phyloP scores from a whole-genome alignment of 768 basidiomycete species.

The Favolaschia claudopus region DNA sequence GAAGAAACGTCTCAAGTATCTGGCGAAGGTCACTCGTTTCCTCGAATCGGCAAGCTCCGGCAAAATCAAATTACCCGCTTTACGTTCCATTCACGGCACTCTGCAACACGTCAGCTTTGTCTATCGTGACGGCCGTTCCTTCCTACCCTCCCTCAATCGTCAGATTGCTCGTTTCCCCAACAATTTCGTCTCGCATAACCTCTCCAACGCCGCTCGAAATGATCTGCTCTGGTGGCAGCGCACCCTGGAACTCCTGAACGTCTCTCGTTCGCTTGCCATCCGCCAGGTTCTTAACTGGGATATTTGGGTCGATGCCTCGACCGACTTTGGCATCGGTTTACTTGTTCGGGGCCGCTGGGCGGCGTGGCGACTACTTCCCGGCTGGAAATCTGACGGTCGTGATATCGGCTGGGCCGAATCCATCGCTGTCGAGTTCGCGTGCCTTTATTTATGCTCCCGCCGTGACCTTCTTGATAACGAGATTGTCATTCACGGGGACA shows the following conservation, averaged over 20 bases:
- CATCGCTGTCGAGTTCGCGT: conserved; percentile 33
- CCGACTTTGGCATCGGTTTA: conserved; percentile 39
- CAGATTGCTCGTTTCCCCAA: neutral
- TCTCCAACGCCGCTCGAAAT: neutral
- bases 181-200: conserved; percentile 9
- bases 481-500: conserved; percentile 6
- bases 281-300: neutral
- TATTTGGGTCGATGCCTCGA: conserved; percentile 38
- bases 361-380: conserved; percentile 29
- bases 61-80: neutral
- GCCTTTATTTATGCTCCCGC: conserved; percentile 17
- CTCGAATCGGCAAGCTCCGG: neutral
- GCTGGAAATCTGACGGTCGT: conserved; percentile 32
- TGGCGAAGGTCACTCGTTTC: neutral
- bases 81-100: neutral
- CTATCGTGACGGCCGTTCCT: neutral
- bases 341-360: conserved; percentile 27
- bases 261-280: neutral
- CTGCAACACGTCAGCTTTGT: conserved; percentile 10
- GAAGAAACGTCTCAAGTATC: neutral
- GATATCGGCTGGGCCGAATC: conserved; percentile 42
- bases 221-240: conserved; percentile 15
- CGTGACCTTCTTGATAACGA: neutral
- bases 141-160: neutral
- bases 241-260: neutral